phyloP scores from a whole-genome alignment of 495 filamentous ascomycete species.

The Aspergillus kassunensis region DNA sequence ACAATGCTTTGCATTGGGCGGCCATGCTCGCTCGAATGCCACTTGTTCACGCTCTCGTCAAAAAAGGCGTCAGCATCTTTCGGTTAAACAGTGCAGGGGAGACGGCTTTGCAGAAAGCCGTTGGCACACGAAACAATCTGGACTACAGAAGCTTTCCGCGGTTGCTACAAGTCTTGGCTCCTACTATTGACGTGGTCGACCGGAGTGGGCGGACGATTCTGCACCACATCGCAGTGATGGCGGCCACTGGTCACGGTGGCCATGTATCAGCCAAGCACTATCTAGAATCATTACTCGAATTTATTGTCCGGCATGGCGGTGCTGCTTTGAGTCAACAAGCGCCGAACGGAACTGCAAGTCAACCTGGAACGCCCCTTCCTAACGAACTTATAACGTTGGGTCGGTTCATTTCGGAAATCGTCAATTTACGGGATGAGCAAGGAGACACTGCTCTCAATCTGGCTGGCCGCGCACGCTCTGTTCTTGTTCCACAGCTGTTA shows the following conservation, averaged over 20 bases:
- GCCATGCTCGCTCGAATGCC: constrained; percentile 84
- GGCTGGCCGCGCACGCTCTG: constrained; percentile 86
- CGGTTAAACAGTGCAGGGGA: constrained; percentile 85
- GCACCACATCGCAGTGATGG: constrained; percentile 93
- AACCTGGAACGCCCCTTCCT: constrained; percentile 26
- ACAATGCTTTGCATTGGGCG: constrained; percentile 96
- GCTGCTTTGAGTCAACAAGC: constrained; percentile 53
- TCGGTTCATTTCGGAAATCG: constrained; percentile 91
- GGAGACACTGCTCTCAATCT: constrained; percentile 95
- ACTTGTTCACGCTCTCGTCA: constrained; percentile 72
- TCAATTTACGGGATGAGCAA: constrained; percentile 85
- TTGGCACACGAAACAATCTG: constrained; percentile 83
- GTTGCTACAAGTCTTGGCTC: constrained; percentile 77
- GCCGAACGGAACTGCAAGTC: constrained; percentile 28
- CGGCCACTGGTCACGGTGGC: constrained; percentile 83
- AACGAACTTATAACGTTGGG: constrained; percentile 71
- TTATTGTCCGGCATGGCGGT: constrained; percentile 81
- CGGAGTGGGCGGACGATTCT: constrained; percentile 84
- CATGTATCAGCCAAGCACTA: constrained; percentile 82
- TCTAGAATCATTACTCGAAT: constrained; percentile 86
- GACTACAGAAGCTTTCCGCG: constrained; percentile 80
- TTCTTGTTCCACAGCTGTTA: constrained; percentile 85
- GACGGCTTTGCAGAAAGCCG: constrained; percentile 85
- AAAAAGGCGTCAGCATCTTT: constrained; percentile 77
- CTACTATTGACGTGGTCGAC: constrained; percentile 88